Base-by-base conservation (phyloP, 202 grass and related monocot species). In the Eragrostis tef region DNA sequence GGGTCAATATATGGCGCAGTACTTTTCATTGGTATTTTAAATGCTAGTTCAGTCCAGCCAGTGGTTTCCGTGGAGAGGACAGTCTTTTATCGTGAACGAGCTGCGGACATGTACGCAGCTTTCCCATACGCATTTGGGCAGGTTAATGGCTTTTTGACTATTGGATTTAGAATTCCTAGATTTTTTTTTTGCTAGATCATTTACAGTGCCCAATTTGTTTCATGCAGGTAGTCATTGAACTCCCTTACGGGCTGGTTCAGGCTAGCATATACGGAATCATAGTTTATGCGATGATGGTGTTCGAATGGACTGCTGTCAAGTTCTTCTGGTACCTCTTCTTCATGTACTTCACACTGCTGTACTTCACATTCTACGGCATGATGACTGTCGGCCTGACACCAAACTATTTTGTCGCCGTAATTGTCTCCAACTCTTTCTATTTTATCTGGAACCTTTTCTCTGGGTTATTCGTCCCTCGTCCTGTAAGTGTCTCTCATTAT, bases 301-400 rank as follows among this genome's bases (percentile, higher is more conserved):
- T 95, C 34, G 87, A 92, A 47, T 95, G 93, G 93, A 90, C 82
- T 4, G 90, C 47, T 29, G 79, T 70, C 46, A 95, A 95, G 85
- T 95, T 95, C 87, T 84, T 95, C 46, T 95, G 90, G 90, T 92
- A 92, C 60, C 3, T 95, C 11, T 95, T 92, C 87, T 95, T 95
- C 85, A 95, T 92, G 90, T 95, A 89, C 90, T 90, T 95, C 85
- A 88, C 90, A 8, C 71, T 95, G 43, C 71, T 90, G 1, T 95
- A 95, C 71, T 95, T 92, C 85, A 95, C 90, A 34, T 90, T 88
- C 76, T 94, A 95, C 2, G 93, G 93, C 2, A 95, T 95, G 93
- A 95, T 90, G 93, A 82, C 87, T 0, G 93, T 95, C 9, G 90
- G 86, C 31, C 71, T 95, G 75, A 95, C 90, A 2, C 90, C 93